Base-by-base conservation (phyloP, 305 asterid species). In the Fraxinus sp. region DNA sequence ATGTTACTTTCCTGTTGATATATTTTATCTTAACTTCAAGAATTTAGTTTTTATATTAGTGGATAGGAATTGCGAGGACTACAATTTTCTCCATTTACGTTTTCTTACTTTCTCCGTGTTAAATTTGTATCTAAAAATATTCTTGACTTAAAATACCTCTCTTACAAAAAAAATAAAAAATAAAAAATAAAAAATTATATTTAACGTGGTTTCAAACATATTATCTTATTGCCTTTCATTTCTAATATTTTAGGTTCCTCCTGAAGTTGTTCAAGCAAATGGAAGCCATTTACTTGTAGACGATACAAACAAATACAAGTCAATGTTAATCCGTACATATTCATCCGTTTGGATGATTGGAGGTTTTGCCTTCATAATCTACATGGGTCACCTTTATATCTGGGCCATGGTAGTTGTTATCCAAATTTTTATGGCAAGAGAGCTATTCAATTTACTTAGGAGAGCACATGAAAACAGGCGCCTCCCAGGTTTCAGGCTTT, bases 281-380 rank as follows among this genome's bases (percentile, higher is more conserved):
- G 92, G 93, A 22, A 81, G 79, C 22, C 89, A 81, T 73, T 85
- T 96, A 80, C 99, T 96, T 83, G 91, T 92, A 82, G 86, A 94
- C 81, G 98, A 96, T 84, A 83, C 83, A 71, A 92, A 81, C 90
- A 96, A 96, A 90, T 96, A 96, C 90, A 95, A 88, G 88, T 96
- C 98, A 20, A 95, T 95, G 99, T 79, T 93, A 90, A 84, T 91
- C 79, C 97, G 99, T 59, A 84, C 91, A 13, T 88, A 91, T 87
- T 95, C 99, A 85, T 81, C 99, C 26, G 80, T 94, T 49, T 95
- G 98, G 99, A 95, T 95, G 99, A 93, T 95, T 86, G 98, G 93
- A 39, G 46, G 46, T 39, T 39, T 39, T 39, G 46, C 46, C 46
- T 39, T 39, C 46, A 39, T 39, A 39, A 89, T 94, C 72, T 95